Evolutionary conservation across 805 yeast species (phyloP).

Genomic region (Saturnispora sekii): DNA sequence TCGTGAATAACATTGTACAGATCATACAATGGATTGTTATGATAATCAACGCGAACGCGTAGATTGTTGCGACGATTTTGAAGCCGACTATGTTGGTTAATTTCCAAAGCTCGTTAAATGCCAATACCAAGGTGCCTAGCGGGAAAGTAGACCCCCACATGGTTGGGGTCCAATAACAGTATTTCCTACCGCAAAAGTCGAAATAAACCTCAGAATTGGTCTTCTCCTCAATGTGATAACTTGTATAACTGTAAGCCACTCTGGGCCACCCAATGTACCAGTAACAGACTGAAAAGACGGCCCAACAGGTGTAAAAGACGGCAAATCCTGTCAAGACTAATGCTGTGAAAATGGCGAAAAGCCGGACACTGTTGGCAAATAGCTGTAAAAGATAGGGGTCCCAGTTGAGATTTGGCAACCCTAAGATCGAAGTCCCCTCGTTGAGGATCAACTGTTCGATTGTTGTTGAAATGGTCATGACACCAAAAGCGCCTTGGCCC

Average conservation of each 20-base stretch:
- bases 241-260: constrained; percentile 1
- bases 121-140: constrained; percentile 67
- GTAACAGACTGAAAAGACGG: constrained; percentile 8
- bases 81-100: constrained; percentile 46
- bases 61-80: constrained; percentile 52
- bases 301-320: constrained; percentile 30
- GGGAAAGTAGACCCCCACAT: constrained; percentile 92
- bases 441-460: constrained; percentile 12
- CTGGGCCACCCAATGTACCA: constrained; percentile 14
- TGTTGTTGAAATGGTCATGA: constrained; percentile 27
- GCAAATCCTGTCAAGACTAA: constrained; percentile 26
- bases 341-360: constrained; percentile 16
- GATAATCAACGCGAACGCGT: constrained; percentile 42
- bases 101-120: constrained; percentile 42
- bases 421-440: constrained; percentile 2
- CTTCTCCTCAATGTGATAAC: constrained; percentile 22
- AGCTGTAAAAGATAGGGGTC: background rate
- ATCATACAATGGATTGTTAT: constrained; percentile 36
- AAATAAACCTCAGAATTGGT: constrained; percentile 24
- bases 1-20: constrained; percentile 24
- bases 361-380: background rate
- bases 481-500: constrained; percentile 77
- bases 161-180: constrained; percentile 33
- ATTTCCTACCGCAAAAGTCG: constrained; percentile 23
- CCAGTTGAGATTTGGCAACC: background rate